Conservation (phyloP, 2,329 filamentous ascomycete genomes). For the Xylariaceae sp. region DNA sequence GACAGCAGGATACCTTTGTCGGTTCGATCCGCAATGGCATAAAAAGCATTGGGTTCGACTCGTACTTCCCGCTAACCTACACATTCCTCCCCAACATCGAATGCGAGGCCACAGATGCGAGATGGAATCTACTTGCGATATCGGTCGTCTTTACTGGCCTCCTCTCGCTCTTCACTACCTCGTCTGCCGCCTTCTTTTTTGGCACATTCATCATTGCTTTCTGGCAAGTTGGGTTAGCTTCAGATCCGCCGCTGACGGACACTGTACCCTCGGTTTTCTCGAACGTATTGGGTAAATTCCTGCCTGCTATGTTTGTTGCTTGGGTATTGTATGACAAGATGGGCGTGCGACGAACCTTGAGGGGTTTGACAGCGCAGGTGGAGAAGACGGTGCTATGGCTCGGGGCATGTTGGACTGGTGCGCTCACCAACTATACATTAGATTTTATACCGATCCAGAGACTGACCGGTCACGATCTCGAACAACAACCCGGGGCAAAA, state of each 20-base stretch:
- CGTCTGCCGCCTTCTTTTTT: slow-evolving; percentile 79
- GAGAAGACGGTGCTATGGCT: slow-evolving; percentile 91
- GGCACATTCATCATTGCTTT: slow-evolving; percentile 78
- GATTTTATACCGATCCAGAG: slow-evolving; percentile 90
- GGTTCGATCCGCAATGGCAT: slow-evolving; percentile 70
- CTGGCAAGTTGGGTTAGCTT: slow-evolving; percentile 84
- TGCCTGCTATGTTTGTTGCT: slow-evolving; percentile 82
- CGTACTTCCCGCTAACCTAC: slow-evolving; percentile 85
- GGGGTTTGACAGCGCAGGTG: slow-evolving; percentile 72
- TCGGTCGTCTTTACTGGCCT: slow-evolving; percentile 75
- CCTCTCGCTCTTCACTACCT: slow-evolving; percentile 77
- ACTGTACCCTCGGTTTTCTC: slow-evolving; percentile 71
- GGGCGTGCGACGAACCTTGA: slow-evolving; percentile 67
- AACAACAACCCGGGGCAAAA: slow-evolving; percentile 84
- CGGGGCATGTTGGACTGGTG: slow-evolving; percentile 84
- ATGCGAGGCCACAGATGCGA: slow-evolving; percentile 69
- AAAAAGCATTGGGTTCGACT: slow-evolving; percentile 72
- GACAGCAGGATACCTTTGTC: slow-evolving; percentile 60
- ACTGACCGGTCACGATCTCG: slow-evolving; percentile 83
- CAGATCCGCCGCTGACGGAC: slow-evolving; percentile 71
- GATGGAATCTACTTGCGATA: slow-evolving; percentile 80
- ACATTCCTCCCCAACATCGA: slow-evolving; percentile 64
- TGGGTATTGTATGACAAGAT: slow-evolving; percentile 87
- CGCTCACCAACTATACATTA: slow-evolving; percentile 92
- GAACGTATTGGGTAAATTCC: slow-evolving; percentile 71